Evolutionary conservation across 805 yeast species (phyloP).

Genomic region (Wickerhamomyces xylosicus): DNA sequence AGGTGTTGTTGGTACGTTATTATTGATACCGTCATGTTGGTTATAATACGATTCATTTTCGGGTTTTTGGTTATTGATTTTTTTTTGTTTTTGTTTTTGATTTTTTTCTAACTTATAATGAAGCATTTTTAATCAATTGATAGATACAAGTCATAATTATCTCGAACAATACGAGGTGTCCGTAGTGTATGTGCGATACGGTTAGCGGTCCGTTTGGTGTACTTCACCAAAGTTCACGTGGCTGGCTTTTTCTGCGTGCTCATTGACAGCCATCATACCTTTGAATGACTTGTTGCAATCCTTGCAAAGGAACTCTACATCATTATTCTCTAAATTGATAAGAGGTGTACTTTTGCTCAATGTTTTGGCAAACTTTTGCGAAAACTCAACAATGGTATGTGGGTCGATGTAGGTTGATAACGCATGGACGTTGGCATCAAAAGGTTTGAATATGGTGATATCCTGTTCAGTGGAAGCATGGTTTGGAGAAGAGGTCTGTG

Average conservation of each 20-base stretch:
- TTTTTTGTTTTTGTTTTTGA: too few relatives aligned
- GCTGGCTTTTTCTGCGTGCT: not conserved
- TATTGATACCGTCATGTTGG: not conserved
- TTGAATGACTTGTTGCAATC: not conserved
- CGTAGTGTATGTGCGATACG: too few relatives aligned
- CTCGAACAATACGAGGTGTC: too few relatives aligned
- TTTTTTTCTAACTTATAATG: too few relatives aligned
- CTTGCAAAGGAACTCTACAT: not conserved
- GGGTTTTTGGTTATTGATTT: too few relatives aligned
- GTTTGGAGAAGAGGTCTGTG: conserved; percentile 16
- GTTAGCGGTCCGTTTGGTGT: too few relatives aligned
- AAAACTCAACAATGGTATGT: not conserved
- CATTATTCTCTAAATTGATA: not conserved
- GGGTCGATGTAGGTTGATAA: not conserved
- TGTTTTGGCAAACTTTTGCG: not conserved
- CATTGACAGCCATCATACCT: not conserved
- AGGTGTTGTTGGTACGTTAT: conserved; percentile 2
- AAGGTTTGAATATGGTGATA: not conserved
- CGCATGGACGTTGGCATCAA: not conserved
- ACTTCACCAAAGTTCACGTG: not conserved
- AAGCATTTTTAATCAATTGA: too few relatives aligned
- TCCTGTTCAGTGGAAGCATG: not conserved
- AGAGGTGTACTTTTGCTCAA: not conserved
- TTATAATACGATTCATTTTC: not conserved
- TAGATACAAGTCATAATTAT: too few relatives aligned